A percentile compares a stretch with the other conserved stretches of the same genome.
Evolutionary conservation across 2,329 filamentous ascomycete species (phyloP).

Genomic region (Cladosporium sp.): DNA sequence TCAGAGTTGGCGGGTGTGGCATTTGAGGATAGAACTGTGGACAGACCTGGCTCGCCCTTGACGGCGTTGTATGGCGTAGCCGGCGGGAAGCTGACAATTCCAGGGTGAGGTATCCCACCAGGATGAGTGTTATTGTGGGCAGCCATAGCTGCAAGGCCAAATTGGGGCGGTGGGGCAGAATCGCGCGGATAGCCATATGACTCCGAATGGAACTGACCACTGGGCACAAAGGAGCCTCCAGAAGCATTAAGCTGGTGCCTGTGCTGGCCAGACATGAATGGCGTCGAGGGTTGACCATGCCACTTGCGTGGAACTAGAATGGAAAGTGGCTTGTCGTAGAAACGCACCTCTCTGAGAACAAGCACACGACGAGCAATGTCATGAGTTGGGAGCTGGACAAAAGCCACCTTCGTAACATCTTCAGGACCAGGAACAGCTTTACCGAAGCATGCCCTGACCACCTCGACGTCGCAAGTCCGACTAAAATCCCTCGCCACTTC

Average conservation of each 20-base stretch:
- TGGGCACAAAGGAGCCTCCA: not conserved
- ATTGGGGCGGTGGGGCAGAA: not conserved
- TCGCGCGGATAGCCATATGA: not conserved
- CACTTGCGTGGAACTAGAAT: not conserved
- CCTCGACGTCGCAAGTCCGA: not conserved
- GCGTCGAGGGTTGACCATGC: not conserved
- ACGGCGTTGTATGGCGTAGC: not conserved
- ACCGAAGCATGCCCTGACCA: not conserved
- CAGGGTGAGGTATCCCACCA: not conserved
- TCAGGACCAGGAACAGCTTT: not conserved
- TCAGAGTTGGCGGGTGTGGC: slow-evolving; percentile 24
- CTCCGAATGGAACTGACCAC: too few relatives aligned
- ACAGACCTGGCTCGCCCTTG: not conserved
- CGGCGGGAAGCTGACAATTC: not conserved
- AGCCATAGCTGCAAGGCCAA: not conserved
- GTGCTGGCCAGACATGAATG: not conserved
- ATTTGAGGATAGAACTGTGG: slow-evolving; percentile 16
- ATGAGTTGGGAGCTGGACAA: slow-evolving; percentile 1
- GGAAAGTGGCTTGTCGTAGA: slow-evolving; percentile 2
- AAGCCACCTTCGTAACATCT: not conserved
- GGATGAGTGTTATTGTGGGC: too few relatives aligned
- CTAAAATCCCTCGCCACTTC: slow-evolving; percentile 4
- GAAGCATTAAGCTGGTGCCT: not conserved
- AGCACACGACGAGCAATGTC: slow-evolving; percentile 16
- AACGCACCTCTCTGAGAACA: slow-evolving; percentile 22